phyloP scores from a whole-genome alignment of 2,329 filamentous ascomycete species.

The Alternaria novae-zelandiae region DNA sequence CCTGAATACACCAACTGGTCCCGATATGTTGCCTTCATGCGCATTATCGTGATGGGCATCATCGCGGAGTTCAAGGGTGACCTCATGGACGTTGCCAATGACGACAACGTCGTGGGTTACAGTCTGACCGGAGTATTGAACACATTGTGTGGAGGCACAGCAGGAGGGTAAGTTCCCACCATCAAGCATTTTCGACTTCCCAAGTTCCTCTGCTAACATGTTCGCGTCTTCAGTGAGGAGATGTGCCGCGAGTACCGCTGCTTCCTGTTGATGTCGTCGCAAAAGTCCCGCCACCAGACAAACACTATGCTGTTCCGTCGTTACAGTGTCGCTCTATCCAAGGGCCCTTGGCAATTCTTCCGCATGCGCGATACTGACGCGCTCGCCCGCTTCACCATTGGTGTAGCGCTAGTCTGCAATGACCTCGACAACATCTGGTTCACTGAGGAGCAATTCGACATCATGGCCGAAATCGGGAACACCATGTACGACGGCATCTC shows the following conservation, averaged over 20 bases:
- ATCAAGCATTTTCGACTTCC: not conserved
- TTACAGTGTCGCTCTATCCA: slow-evolving; percentile 36
- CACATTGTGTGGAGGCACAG: not conserved
- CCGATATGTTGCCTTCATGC: slow-evolving; percentile 33
- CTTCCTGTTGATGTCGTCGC: slow-evolving; percentile 22
- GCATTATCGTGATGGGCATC: slow-evolving; percentile 6
- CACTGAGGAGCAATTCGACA: slow-evolving; percentile 12
- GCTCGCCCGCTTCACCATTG: slow-evolving; percentile 43
- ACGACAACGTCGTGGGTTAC: slow-evolving; percentile 1
- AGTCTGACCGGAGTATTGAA: slow-evolving; percentile 1
- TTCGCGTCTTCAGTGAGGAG: not conserved
- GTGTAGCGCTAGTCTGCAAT: slow-evolving; percentile 42
- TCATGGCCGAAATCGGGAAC: slow-evolving; percentile 32
- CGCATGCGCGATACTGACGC: slow-evolving; percentile 46
- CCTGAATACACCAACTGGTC: slow-evolving; percentile 27
- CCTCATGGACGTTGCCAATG: not conserved
- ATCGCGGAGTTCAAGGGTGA: slow-evolving; percentile 1
- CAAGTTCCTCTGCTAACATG: not conserved
- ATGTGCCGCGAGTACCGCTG: slow-evolving; percentile 6
- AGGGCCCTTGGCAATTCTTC: slow-evolving; percentile 36
- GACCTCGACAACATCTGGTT: slow-evolving; percentile 35
- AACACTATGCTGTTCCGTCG: slow-evolving; percentile 32
- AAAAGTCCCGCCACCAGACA: slow-evolving; percentile 21
- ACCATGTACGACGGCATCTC: slow-evolving; percentile 43
- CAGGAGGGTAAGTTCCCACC: not conserved